Percentiles rank a stretch among this genome's conserved stretches.
phyloP scores from a whole-genome alignment of 345 rosid species.

The Aegle marmelos region DNA sequence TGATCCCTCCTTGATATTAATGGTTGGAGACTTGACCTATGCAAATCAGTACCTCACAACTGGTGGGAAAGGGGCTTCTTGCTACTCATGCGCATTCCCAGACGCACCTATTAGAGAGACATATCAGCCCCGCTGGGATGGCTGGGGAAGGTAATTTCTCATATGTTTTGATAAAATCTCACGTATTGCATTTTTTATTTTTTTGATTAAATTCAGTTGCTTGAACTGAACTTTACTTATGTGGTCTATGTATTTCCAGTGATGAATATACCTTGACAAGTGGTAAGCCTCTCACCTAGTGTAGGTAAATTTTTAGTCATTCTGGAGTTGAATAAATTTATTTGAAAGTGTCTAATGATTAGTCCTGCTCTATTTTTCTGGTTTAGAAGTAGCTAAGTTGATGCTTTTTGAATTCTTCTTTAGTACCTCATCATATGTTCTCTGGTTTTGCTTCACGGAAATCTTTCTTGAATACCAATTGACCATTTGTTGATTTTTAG shows the following conservation, averaged over 20 bases:
- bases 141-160: slow-evolving; percentile 75
- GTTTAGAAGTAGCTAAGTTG: no score
- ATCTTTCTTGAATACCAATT: background rate
- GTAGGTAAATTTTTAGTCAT: background rate
- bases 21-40: slow-evolving; percentile 78
- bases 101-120: slow-evolving; percentile 79
- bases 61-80: slow-evolving; percentile 69
- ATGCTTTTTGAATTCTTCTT: background rate
- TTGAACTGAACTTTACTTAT: background rate
- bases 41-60: slow-evolving; percentile 83
- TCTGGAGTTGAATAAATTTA: background rate
- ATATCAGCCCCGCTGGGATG: slow-evolving; percentile 96
- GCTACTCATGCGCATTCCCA: slow-evolving; percentile 73
- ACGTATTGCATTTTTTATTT: background rate
- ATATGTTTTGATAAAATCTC: background rate
- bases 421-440: background rate
- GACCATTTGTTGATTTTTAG: background rate
- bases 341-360: background rate
- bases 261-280: background rate
- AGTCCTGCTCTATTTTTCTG: background rate
- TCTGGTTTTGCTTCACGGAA: background rate
- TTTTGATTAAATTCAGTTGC: background rate
- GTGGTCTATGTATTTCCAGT: background rate
- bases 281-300: background rate
- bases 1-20: slow-evolving; percentile 65